phyloP scores from a whole-genome alignment of 2,329 filamentous ascomycete genomes.

The Elsinoe perseae region DNA sequence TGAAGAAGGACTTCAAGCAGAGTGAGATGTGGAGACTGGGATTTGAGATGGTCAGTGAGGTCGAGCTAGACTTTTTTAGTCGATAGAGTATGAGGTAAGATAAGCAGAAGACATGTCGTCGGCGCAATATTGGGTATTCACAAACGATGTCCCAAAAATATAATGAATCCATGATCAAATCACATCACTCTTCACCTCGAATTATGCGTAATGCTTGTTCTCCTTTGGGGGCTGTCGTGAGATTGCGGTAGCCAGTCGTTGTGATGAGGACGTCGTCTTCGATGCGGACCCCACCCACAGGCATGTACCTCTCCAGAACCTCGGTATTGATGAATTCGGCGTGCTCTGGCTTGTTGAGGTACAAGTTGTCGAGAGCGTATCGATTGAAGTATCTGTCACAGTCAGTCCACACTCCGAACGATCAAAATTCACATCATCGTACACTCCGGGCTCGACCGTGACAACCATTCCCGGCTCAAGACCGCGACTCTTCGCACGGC shows the following conservation, averaged over 20 bases:
- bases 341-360: conserved; percentile 63
- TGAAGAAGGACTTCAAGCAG: background rate
- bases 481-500: background rate
- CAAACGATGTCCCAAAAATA: background rate
- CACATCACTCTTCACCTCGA: conserved; percentile 19
- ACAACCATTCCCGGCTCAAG: conserved; percentile 50
- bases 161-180: background rate
- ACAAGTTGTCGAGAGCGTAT: conserved; percentile 72
- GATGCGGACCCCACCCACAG: conserved; percentile 67
- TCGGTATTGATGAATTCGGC: conserved; percentile 66
- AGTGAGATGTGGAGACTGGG: conserved; percentile 11
- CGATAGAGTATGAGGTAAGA: background rate
- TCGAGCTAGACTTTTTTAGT: background rate
- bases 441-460: conserved; percentile 50
- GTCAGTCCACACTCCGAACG: background rate
- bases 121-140: background rate
- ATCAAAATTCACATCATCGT: conserved; percentile 28
- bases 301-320: conserved; percentile 72
- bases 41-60: conserved; percentile 7
- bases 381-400: conserved; percentile 75
- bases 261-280: conserved; percentile 70
- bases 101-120: background rate
- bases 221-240: conserved; percentile 65
- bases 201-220: conserved; percentile 55
- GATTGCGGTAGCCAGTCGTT: conserved; percentile 58